Evolutionary conservation across 768 basidiomycete species (phyloP).

Genomic region (Tulasnella sp.): DNA sequence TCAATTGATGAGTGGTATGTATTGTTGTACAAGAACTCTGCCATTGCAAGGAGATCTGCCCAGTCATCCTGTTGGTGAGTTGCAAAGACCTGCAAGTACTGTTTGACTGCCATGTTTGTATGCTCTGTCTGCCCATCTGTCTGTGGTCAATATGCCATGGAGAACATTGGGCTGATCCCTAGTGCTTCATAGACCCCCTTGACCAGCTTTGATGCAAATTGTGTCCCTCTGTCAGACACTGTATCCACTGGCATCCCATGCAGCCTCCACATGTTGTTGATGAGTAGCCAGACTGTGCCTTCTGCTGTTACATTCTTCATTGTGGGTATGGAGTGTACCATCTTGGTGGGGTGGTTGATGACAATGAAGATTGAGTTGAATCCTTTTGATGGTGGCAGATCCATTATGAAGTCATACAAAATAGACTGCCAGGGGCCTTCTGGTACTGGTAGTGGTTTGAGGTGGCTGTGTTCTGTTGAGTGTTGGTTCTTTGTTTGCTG

Average conservation of each 20-base stretch:
- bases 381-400: slow-evolving; percentile 21
- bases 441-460: slow-evolving; percentile 18
- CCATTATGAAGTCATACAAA: slow-evolving; percentile 18
- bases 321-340: slow-evolving; percentile 24
- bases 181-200: not conserved
- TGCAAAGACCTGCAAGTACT: slow-evolving; percentile 5
- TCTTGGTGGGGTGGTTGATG: slow-evolving; percentile 17
- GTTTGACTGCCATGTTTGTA: slow-evolving; percentile 3
- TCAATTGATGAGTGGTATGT: not conserved
- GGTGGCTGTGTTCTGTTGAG: slow-evolving; percentile 17
- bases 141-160: slow-evolving; percentile 3
- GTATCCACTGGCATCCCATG: slow-evolving; percentile 1
- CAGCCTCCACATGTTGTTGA: slow-evolving; percentile 2
- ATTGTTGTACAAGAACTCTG: slow-evolving; percentile 9
- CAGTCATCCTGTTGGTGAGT: slow-evolving; percentile 3
- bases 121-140: slow-evolving; percentile 13
- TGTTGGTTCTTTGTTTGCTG: slow-evolving; percentile 5
- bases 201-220: not conserved
- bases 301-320: not conserved
- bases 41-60: not conserved
- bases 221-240: not conserved
- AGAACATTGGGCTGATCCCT: not conserved
- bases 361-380: slow-evolving; percentile 16
- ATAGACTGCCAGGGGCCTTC: slow-evolving; percentile 7
- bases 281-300: slow-evolving; percentile 1